Evolutionary conservation across 139 green algal species (phyloP).

Genomic region (Spirogloea muscicola): DNA sequence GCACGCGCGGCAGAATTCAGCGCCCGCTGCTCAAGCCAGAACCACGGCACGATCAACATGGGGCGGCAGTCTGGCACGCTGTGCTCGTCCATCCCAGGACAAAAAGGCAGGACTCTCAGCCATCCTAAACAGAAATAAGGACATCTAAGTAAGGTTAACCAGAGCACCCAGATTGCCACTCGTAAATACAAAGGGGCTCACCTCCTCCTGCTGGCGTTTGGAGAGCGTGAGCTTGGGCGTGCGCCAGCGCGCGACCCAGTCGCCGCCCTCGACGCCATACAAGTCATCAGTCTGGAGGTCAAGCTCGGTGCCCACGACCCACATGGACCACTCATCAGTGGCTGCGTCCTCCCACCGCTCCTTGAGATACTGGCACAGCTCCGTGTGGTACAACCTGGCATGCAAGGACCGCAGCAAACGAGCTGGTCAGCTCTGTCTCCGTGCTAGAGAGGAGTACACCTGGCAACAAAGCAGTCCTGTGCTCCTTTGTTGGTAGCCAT

Average conservation of each 20-base stretch:
- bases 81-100: too few species aligned
- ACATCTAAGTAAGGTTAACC: too few species aligned
- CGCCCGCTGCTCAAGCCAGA: slow-evolving; percentile 1
- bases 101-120: too few species aligned
- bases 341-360: background rate
- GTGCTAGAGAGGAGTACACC: too few species aligned
- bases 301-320: background rate
- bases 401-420: too few species aligned
- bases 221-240: background rate
- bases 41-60: background rate
- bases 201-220: background rate
- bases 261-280: background rate
- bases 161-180: too few species aligned
- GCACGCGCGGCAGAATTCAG: background rate
- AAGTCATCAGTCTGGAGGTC: background rate
- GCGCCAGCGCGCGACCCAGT: background rate
- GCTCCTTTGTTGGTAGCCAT: too few species aligned
- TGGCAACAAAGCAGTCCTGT: too few species aligned
- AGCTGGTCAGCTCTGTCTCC: too few species aligned
- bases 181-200: background rate
- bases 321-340: background rate
- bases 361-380: too few species aligned
- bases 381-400: too few species aligned
- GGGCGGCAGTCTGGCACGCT: too few species aligned
- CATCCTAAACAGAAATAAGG: background rate